Evolutionary conservation across 2,329 filamentous ascomycete genomes (phyloP).

Genomic region (Clarireedia homoeocarpa): DNA sequence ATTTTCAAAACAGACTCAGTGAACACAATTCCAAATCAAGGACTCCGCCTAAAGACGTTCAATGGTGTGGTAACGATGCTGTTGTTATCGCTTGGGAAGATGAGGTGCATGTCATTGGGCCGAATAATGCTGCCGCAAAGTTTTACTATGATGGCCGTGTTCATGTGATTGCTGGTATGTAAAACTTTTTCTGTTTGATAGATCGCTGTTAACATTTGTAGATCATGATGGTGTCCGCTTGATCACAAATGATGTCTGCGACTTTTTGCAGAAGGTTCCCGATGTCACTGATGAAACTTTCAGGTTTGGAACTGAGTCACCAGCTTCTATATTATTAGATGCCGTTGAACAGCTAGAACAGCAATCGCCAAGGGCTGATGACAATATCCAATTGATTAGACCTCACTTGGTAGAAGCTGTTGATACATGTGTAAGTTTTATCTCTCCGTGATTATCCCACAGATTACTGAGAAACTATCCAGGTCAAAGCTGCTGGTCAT

Average conservation of each 20-base stretch:
- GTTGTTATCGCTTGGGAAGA: conserved; percentile 95
- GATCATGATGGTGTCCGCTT: conserved; percentile 80
- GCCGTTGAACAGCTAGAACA: conserved; percentile 85
- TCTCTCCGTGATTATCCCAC: background rate
- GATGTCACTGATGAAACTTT: conserved; percentile 84
- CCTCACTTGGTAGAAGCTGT: conserved; percentile 85
- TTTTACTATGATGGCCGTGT: conserved; percentile 90
- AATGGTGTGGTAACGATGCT: conserved; percentile 95
- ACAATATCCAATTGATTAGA: conserved; percentile 92
- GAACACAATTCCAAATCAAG: conserved; percentile 86
- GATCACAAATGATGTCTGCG: conserved; percentile 88
- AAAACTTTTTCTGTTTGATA: background rate
- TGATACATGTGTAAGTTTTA: conserved; percentile 60
- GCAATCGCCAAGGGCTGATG: conserved; percentile 93
- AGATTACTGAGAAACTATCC: conserved; percentile 13
- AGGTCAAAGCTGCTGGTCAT: conserved; percentile 78
- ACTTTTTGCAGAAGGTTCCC: conserved; percentile 92
- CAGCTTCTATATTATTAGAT: conserved; percentile 87
- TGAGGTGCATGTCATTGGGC: conserved; percentile 88
- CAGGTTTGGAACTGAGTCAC: conserved; percentile 75
- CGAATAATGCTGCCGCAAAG: conserved; percentile 63
- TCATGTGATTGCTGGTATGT: conserved; percentile 74
- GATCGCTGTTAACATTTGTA: conserved; percentile 23
- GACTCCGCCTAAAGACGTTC: conserved; percentile 77
- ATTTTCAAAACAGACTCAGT: conserved; percentile 86